Evolutionary conservation across 208 protist genomes (phyloP).

Genomic region (Leishmania tropica): DNA sequence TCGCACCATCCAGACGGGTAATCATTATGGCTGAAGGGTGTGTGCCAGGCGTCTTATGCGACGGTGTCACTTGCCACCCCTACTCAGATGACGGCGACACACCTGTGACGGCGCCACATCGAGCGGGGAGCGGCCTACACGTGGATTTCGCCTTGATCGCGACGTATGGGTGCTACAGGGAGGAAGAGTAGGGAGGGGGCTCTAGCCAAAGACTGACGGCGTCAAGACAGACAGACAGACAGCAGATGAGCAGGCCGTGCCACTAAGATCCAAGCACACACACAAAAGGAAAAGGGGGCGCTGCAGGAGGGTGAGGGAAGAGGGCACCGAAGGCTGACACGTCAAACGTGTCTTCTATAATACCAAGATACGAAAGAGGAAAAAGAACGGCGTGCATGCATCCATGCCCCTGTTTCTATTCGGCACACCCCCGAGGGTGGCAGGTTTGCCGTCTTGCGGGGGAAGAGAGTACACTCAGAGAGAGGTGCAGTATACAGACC

Average conservation of each 20-base stretch:
- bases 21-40: slow-evolving; percentile 35
- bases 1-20: slow-evolving; percentile 72
- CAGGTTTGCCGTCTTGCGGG: not conserved
- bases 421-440: not conserved
- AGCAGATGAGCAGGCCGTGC: not conserved
- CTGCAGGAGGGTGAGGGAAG: not conserved
- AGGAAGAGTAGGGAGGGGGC: not conserved
- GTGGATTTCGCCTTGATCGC: not conserved
- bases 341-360: not conserved
- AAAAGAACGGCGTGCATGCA: not conserved
- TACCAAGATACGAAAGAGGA: not conserved
- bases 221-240: not conserved
- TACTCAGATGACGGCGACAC: not conserved
- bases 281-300: not conserved
- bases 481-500: not conserved
- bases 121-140: not conserved
- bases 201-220: not conserved
- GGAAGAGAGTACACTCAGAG: not conserved
- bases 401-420: not conserved
- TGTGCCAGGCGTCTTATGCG: not conserved
- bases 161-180: not conserved
- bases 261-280: not conserved
- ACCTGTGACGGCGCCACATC: not conserved
- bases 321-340: not conserved
- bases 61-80: not conserved